Base-by-base conservation (phyloP, 345 rosid genomes). In the Firmiana major region DNA sequence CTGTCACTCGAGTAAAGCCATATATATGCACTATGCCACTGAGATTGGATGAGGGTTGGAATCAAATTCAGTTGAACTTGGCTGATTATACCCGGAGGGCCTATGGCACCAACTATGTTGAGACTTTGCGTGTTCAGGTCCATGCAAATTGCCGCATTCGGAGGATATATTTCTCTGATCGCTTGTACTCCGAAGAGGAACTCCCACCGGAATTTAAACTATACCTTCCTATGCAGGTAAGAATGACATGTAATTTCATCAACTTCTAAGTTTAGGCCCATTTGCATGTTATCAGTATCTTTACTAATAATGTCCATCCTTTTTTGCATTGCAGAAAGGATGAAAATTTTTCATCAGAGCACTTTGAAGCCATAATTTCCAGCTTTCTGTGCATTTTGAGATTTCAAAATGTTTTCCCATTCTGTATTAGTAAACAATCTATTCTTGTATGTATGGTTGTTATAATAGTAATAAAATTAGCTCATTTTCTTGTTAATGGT, bases 1-100 rank as follows among this genome's bases (percentile, higher is more conserved):
- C 97, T 76, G 89, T 96, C 40, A 92, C 98, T 77, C 88, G 95
- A 79, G 98, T 93, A 73, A 93, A 96, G 84, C 98, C 99, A 38
- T 96, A 90, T 85, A 92, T 93, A 19, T 93, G 98, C 84, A 93
- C 98, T 54, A 91, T 92, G 98, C 97, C 99, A 40, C 69, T 96
- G 83, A 92, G 85, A 90, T 78, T 96, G 97, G 98, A 96, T 62
- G 98, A 93, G 9, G 99, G 97, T 19, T 96, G 99, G 95, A 93
- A 96, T 81, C 99, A 93, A 80, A 92, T 96, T 80, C 97, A 93
- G 85, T 85, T 96, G 74, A 96, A 96, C 80, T 87, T 96, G 78
- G 87, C 94, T 60, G 98, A 92, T 87, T 90, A 93, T 81, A 93
- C 99, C 6, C 84, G 91, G 81, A 92, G 98, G 81, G 97, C 99